phyloP scores from a whole-genome alignment of 345 rosid genomes.

The Syzygium jambos region DNA sequence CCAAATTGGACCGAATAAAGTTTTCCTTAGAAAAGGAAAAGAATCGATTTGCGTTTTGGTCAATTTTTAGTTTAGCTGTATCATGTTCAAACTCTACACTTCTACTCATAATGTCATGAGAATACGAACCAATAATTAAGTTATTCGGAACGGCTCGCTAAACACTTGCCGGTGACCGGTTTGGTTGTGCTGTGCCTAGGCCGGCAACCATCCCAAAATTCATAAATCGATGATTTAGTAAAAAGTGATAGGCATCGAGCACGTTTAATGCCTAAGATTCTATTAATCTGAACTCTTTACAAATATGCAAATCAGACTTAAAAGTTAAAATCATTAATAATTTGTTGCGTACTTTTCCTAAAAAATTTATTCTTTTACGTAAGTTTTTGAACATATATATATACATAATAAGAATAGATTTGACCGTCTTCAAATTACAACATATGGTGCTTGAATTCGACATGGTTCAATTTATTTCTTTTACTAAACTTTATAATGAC shows the following conservation, averaged over 20 bases:
- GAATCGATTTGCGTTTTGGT: rapidly evolving
- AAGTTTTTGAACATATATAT: background rate
- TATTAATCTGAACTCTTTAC: no score
- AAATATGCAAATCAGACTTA: no score
- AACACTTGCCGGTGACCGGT: rapidly evolving
- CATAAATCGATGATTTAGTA: no score
- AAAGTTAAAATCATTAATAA: no score
- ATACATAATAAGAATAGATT: rapidly evolving
- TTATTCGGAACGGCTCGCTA: rapidly evolving
- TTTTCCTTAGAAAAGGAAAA: rapidly evolving
- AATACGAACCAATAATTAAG: background rate
- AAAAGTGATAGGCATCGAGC: no score
- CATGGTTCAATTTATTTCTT: no score
- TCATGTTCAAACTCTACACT: rapidly evolving
- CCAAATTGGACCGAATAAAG: rapidly evolving
- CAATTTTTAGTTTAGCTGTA: rapidly evolving
- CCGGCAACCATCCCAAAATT: no score
- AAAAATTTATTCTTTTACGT: no score
- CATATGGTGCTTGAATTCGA: background rate
- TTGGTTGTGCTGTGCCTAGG: no score
- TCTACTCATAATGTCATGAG: rapidly evolving
- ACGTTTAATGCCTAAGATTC: no score
- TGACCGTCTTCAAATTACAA: rapidly evolving
- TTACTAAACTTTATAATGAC: no score
- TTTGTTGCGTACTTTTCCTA: no score